phyloP scores from a whole-genome alignment of 2,329 filamentous ascomycete species.

The Bisporella sp. region DNA sequence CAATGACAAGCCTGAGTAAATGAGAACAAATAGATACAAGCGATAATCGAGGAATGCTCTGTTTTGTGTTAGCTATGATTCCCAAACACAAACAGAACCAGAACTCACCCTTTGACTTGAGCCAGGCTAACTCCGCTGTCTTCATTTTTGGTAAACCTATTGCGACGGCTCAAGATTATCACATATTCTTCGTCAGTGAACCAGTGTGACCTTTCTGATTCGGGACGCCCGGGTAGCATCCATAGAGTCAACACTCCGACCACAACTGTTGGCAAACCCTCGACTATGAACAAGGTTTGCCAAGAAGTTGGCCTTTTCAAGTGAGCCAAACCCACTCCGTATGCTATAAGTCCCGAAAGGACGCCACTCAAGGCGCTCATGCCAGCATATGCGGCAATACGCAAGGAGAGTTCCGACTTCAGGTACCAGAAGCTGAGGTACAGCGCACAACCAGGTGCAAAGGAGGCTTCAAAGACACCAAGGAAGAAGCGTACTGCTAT shows the following conservation, averaged over 20 bases:
- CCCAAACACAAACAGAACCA: too few species aligned
- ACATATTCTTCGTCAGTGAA: too few species aligned
- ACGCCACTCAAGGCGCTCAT: conserved; percentile 61
- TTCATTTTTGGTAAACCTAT: too few species aligned
- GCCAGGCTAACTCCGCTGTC: too few species aligned
- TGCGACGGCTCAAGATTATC: too few species aligned
- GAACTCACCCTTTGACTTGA: too few species aligned
- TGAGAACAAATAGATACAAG: too few species aligned
- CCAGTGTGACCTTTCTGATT: too few species aligned
- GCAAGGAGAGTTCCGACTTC: conserved; percentile 56
- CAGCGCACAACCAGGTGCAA: conserved; percentile 62
- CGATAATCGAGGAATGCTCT: too few species aligned
- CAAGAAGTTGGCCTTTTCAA: conserved; percentile 46
- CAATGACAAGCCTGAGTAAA: too few species aligned
- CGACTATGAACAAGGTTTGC: conserved; percentile 50
- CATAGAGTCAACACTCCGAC: conserved; percentile 36
- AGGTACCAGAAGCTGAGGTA: conserved; percentile 70
- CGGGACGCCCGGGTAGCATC: conserved; percentile 27
- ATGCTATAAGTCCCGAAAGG: conserved; percentile 54
- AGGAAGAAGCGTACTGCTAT: conserved; percentile 62
- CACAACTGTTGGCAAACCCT: conserved; percentile 37
- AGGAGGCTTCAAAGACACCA: conserved; percentile 60
- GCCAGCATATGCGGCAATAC: conserved; percentile 61
- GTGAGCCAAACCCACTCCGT: conserved; percentile 46
- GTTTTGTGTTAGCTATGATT: too few species aligned